A percentile compares a stretch with the other conserved stretches of the same genome.
Evolutionary conservation across 192 early-diverging fungal genomes (phyloP).

Genomic region (Ambispora gerdemannii): DNA sequence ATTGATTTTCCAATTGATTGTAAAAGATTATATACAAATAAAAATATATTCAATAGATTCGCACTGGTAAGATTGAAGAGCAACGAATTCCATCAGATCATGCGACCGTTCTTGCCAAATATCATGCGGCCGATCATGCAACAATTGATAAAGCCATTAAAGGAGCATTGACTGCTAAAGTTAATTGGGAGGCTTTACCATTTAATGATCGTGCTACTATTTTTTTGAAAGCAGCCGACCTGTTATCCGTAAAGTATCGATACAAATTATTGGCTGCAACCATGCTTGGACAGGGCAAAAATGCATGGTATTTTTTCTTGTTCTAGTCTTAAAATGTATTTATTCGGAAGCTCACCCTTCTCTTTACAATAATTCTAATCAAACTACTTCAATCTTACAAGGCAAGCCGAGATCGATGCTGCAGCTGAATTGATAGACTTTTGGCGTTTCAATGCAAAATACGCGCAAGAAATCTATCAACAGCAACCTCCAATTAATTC

Average conservation of each 20-base stretch:
- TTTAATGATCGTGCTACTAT: conserved; percentile 93
- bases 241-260: conserved; percentile 83
- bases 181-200: conserved; percentile 88
- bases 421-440: conserved; percentile 93
- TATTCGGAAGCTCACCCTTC: neutral
- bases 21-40: neutral
- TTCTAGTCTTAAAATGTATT: neutral
- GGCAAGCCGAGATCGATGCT: conserved; percentile 97
- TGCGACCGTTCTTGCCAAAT: conserved; percentile 72
- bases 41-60: conserved; percentile 34
- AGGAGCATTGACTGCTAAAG: conserved; percentile 78
- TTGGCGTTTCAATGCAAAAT: conserved; percentile 93
- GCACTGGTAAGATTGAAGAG: conserved; percentile 59
- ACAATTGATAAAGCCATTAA: conserved; percentile 80
- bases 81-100: conserved; percentile 87
- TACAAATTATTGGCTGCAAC: conserved; percentile 87
- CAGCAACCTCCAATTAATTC: conserved; percentile 91
- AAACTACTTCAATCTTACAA: neutral
- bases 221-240: conserved; percentile 97
- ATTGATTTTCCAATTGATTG: neutral
- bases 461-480: conserved; percentile 87
- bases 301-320: conserved; percentile 62
- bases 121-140: conserved; percentile 75
- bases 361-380: neutral
- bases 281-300: conserved; percentile 98